These are phyloP conservation scores for Hibiscus trionum DNA, from an alignment of 345 rosid species.

Conservation along the genomic window DNA sequence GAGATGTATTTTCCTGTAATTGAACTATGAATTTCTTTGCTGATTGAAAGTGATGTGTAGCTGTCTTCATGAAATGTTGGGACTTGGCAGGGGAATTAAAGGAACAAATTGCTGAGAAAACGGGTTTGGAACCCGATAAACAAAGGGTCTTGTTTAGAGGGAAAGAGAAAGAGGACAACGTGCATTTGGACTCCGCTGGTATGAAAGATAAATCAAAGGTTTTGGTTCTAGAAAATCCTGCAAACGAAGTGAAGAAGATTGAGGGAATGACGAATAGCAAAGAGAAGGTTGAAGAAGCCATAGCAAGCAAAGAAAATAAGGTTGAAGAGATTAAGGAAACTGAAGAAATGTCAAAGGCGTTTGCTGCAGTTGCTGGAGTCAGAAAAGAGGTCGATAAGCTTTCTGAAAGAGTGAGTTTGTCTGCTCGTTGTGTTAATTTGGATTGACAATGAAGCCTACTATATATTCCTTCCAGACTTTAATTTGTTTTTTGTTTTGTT, in stretches of 20 bases:
- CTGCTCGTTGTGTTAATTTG: not conserved
- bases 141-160: conserved; percentile 72
- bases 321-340: conserved; percentile 22
- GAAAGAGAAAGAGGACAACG: conserved; percentile 57
- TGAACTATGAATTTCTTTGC: not conserved
- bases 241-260: conserved; percentile 27
- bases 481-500: not conserved
- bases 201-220: conserved; percentile 63
- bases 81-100: conserved; percentile 54
- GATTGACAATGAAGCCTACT: not conserved
- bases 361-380: conserved; percentile 44
- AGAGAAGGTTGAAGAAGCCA: conserved; percentile 23
- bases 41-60: not conserved
- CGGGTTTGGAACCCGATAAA: conserved; percentile 38
- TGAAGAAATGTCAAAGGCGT: conserved; percentile 40
- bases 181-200: conserved; percentile 48
- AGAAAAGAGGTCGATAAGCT: conserved; percentile 63
- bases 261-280: conserved; percentile 28
- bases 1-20: not conserved
- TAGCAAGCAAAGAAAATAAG: conserved; percentile 21
- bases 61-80: too few species aligned
- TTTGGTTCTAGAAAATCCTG: conserved; percentile 41
- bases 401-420: conserved; percentile 54
- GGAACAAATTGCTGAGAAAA: conserved; percentile 37
- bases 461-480: not conserved